Percentiles rank a stretch among this genome's conserved stretches.
These are phyloP conservation scores for Adansonia madagascariensis DNA, from an alignment of 441 rosid genomes.

Conservation along the genomic window DNA sequence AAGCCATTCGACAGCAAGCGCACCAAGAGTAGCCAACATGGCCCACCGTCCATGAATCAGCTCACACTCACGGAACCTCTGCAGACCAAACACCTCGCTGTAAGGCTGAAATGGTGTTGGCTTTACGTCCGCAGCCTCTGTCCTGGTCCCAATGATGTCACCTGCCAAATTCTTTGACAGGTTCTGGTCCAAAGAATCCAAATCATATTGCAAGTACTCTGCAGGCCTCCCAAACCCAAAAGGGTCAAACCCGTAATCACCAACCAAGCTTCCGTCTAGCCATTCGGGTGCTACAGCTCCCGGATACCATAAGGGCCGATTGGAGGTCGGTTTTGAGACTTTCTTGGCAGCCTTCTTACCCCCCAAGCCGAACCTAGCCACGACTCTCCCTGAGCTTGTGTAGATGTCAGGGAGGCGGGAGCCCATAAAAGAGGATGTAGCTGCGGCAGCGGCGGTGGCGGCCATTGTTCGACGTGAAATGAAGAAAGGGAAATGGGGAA, in stretches of 20 bases:
- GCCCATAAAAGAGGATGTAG: constrained; percentile 79
- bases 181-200: constrained; percentile 92
- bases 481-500: constrained; percentile 2
- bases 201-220: constrained; percentile 82
- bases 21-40: constrained; percentile 94
- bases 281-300: constrained; percentile 83
- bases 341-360: constrained; percentile 57
- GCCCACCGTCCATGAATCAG: constrained; percentile 97
- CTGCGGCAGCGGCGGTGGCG: constrained; percentile 62
- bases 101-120: constrained; percentile 93
- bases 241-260: constrained; percentile 90
- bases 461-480: constrained; percentile 43
- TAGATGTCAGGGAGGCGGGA: constrained; percentile 60
- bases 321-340: constrained; percentile 42
- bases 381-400: constrained; percentile 57
- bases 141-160: constrained; percentile 77
- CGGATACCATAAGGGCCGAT: constrained; percentile 87
- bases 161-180: constrained; percentile 75
- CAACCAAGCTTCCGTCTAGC: constrained; percentile 84
- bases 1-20: constrained; percentile 82
- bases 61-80: constrained; percentile 92
- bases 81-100: constrained; percentile 85
- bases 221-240: constrained; percentile 92
- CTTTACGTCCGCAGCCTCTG: constrained; percentile 59
- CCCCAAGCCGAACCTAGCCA: constrained; percentile 78